Percentiles rank a stretch among this genome's conserved stretches.
These are phyloP conservation scores for Talaromyces adpressus DNA, from an alignment of 495 filamentous ascomycete species.

Conservation along the genomic window DNA sequence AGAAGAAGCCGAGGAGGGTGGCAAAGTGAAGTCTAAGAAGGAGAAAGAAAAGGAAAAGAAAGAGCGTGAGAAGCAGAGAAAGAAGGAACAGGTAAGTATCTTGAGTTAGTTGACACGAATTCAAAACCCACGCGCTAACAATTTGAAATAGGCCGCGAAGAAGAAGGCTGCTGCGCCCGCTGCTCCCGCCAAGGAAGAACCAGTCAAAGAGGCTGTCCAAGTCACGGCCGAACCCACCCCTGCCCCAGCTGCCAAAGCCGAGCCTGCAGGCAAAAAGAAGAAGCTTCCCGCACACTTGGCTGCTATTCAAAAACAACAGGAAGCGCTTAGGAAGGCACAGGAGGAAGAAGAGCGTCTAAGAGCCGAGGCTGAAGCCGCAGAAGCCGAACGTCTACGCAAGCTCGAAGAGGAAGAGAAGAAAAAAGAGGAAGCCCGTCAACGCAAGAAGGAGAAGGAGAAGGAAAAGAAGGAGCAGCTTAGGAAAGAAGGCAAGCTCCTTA, in stretches of 20 bases:
- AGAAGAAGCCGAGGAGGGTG: constrained; percentile 50
- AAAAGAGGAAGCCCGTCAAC: constrained; percentile 64
- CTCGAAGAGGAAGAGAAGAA: constrained; percentile 71
- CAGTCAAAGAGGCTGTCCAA: constrained; percentile 32
- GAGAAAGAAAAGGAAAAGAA: constrained; percentile 94
- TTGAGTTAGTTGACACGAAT: background rate
- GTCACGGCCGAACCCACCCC: constrained; percentile 27
- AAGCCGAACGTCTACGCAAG: constrained; percentile 60
- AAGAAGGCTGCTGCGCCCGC: constrained; percentile 43
- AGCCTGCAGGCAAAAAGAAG: constrained; percentile 75
- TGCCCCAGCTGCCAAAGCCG: constrained; percentile 36
- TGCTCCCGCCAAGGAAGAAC: constrained; percentile 45
- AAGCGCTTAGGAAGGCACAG: constrained; percentile 62
- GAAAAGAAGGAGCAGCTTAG: constrained; percentile 93
- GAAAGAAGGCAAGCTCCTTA: constrained; percentile 90
- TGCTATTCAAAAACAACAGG: constrained; percentile 88
- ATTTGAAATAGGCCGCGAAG: constrained; percentile 50
- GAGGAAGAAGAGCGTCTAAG: constrained; percentile 63
- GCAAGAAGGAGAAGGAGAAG: constrained; percentile 92
- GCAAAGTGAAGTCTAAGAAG: constrained; percentile 81
- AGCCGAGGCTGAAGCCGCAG: constrained; percentile 68
- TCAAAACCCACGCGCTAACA: background rate
- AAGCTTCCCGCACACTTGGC: constrained; percentile 77
- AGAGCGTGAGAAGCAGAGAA: constrained; percentile 87
- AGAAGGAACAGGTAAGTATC: constrained; percentile 71